Conservation (phyloP, 805 yeast species). For the Aciculoconidium aculeatum region DNA sequence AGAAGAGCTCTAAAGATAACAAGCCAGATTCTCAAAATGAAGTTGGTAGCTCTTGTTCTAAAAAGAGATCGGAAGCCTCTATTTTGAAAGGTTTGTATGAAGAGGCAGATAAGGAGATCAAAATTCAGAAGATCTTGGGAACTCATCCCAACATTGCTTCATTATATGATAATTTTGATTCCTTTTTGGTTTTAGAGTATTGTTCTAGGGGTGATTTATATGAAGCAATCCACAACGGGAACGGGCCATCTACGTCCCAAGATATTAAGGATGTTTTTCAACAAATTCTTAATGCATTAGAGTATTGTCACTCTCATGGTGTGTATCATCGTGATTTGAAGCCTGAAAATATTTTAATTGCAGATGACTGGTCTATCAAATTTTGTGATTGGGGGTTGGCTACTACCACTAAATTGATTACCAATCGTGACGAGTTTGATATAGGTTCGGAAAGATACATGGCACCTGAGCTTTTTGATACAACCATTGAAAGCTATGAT, state of each 20-base stretch:
- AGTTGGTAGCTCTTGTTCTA: no score
- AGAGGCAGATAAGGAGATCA: conserved; percentile 66
- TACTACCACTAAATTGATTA: conserved; percentile 45
- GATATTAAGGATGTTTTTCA: conserved; percentile 51
- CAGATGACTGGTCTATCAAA: conserved; percentile 48
- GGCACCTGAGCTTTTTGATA: conserved; percentile 89
- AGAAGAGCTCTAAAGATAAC: no score
- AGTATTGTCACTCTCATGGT: conserved; percentile 42
- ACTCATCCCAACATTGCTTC: conserved; percentile 40
- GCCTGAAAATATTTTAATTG: conserved; percentile 21
- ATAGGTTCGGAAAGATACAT: conserved; percentile 88
- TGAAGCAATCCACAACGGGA: conserved; percentile 63
- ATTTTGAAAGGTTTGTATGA: conserved; percentile 29
- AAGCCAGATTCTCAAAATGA: no score
- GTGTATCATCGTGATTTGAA: conserved; percentile 24
- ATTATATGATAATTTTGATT: conserved; percentile 45
- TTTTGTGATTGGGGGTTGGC: conserved; percentile 59
- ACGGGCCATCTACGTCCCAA: conserved; percentile 55
- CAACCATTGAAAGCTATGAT: conserved; percentile 53
- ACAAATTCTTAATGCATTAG: conserved; percentile 46
- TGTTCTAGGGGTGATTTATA: conserved; percentile 85
- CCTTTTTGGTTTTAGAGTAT: conserved; percentile 62
- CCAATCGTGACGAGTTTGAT: conserved; percentile 58
- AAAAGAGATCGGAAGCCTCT: conserved; percentile 11
- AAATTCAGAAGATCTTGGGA: conserved; percentile 59